Evolutionary conservation across 331 rosid species (phyloP).

Genomic region (Pyracantha coccinea): DNA sequence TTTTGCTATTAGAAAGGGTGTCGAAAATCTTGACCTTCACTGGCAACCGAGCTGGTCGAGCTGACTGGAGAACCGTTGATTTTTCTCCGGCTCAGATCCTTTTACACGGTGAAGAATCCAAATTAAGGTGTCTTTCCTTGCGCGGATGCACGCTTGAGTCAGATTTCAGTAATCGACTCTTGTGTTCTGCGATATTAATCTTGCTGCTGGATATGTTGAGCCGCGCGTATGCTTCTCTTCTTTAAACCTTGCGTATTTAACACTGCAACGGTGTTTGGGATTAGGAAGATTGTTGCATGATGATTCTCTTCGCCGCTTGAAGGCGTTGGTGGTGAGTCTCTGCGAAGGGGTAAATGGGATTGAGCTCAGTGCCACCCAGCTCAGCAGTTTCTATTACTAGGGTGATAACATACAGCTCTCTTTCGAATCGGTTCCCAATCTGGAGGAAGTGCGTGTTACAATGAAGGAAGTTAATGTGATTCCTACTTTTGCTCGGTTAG

Average conservation of each 20-base stretch:
- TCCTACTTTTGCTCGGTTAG: neutral
- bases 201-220: neutral
- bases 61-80: neutral
- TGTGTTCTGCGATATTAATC: neutral
- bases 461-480: neutral
- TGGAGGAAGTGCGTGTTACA: neutral
- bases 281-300: neutral
- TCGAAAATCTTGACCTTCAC: conserved; percentile 2
- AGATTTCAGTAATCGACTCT: neutral
- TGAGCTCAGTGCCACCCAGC: neutral
- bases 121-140: neutral
- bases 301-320: neutral
- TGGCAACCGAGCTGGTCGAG: neutral
- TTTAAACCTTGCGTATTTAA: neutral
- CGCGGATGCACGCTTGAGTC: neutral
- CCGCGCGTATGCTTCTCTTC: neutral
- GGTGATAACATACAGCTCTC: neutral
- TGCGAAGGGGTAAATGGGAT: neutral
- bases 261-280: conserved; percentile 4
- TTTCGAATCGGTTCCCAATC: neutral
- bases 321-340: neutral
- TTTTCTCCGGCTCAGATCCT: neutral
- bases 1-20: neutral
- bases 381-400: neutral
- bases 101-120: neutral